Percentiles rank a stretch among this genome's conserved stretches.
These are phyloP conservation scores for Mycena haematopus DNA, from an alignment of 768 basidiomycete genomes.

Conservation along the genomic window DNA sequence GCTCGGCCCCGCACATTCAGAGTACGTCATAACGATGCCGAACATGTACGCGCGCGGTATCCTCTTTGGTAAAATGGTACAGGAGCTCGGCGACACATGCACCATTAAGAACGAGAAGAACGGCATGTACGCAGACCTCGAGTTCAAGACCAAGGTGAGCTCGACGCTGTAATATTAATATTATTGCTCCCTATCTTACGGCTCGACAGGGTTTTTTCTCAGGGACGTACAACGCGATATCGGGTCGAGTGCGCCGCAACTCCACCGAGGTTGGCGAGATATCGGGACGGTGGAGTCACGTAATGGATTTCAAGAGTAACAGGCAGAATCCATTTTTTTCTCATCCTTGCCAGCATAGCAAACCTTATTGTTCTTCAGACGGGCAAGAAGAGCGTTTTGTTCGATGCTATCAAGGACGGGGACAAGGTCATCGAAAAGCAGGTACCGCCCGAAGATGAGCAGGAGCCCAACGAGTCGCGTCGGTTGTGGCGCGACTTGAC, in stretches of 20 bases:
- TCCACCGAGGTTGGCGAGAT: constrained; percentile 81
- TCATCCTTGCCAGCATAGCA: background rate
- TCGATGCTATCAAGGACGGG: constrained; percentile 83
- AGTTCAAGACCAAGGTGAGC: constrained; percentile 95
- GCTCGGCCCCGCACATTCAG: constrained; percentile 42
- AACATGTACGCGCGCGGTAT: constrained; percentile 96
- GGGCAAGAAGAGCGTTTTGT: constrained; percentile 75
- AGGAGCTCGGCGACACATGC: constrained; percentile 93
- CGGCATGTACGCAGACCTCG: constrained; percentile 78
- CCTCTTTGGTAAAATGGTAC: constrained; percentile 91
- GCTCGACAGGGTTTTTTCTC: constrained; percentile 89
- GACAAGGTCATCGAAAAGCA: constrained; percentile 78
- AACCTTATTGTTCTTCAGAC: constrained; percentile 48
- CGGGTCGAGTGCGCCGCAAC: constrained; percentile 76
- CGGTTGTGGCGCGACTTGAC: constrained; percentile 90
- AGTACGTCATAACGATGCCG: constrained; percentile 93
- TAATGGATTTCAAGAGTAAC: constrained; percentile 82
- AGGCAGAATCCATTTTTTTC: constrained; percentile 65
- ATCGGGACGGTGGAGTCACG: constrained; percentile 87
- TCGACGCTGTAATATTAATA: background rate
- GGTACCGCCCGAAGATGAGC: constrained; percentile 85
- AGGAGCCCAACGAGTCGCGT: constrained; percentile 90
- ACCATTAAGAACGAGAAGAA: constrained; percentile 83
- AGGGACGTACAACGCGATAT: constrained; percentile 91
- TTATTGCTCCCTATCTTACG: background rate